Percentiles rank a stretch among this genome's conserved stretches.
These are phyloP conservation scores for Nepenthes alata DNA, from an alignment of 179 eudicot genomes.

Conservation along the genomic window DNA sequence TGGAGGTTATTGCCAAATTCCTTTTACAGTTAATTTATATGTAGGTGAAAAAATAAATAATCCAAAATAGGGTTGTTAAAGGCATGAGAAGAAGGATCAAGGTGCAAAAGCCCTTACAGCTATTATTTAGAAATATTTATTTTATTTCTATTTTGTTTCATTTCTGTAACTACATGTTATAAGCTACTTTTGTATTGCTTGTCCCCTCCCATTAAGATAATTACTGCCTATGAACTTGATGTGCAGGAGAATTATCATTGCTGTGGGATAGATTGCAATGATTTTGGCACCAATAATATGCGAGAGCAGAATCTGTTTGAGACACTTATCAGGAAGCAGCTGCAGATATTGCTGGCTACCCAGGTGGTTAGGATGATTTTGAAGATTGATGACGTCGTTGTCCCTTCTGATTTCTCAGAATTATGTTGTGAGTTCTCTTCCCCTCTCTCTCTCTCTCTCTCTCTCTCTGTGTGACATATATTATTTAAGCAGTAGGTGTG, in stretches of 20 bases:
- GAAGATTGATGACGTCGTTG: slow-evolving; percentile 88
- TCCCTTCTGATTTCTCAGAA: slow-evolving; percentile 60
- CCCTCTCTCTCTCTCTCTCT: background rate
- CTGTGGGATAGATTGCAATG: slow-evolving; percentile 92
- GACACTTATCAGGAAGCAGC: slow-evolving; percentile 90
- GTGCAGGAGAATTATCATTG: slow-evolving; percentile 67
- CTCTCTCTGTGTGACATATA: background rate
- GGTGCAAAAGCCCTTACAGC: no score
- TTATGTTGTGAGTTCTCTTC: background rate
- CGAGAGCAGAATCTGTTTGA: slow-evolving; percentile 90
- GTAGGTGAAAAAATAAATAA: no score
- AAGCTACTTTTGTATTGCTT: no score
- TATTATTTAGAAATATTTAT: no score
- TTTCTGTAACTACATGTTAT: no score
- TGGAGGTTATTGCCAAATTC: no score
- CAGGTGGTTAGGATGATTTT: slow-evolving; percentile 97
- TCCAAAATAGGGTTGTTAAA: no score
- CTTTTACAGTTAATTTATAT: no score
- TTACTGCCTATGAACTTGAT: background rate
- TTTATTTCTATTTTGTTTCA: no score
- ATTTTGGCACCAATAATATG: slow-evolving; percentile 80
- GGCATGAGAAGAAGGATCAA: no score
- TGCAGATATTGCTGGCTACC: slow-evolving; percentile 81
- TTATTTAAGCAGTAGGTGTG: background rate
- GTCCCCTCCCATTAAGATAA: no score